These are phyloP conservation scores for Ambrosiella beaveri DNA, from an alignment of 2,329 filamentous ascomycete genomes.

Conservation along the genomic window DNA sequence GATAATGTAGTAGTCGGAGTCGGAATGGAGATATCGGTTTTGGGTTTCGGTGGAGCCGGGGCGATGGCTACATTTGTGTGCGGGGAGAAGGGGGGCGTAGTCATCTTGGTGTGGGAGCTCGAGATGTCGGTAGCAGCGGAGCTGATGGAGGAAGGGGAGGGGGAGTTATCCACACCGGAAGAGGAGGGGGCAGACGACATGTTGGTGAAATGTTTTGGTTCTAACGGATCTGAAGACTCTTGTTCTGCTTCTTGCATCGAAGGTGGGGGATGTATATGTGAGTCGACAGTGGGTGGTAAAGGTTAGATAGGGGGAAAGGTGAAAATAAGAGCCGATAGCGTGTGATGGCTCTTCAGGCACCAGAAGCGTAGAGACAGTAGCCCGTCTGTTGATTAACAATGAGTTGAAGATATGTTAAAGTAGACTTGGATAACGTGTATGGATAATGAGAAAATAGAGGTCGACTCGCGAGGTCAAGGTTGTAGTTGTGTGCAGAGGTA, in stretches of 20 bases:
- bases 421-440: neutral
- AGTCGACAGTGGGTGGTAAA: neutral
- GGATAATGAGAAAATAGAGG: neutral
- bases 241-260: constrained; percentile 1
- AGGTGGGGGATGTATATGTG: neutral
- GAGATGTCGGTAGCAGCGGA: neutral
- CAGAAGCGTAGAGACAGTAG: neutral
- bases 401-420: neutral
- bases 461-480: neutral
- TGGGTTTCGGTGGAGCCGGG: neutral
- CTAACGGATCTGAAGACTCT: constrained; percentile 1
- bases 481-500: neutral
- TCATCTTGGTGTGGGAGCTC: neutral
- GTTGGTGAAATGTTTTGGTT: neutral
- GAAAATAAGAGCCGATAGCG: neutral
- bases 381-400: neutral
- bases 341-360: neutral
- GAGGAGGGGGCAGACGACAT: neutral
- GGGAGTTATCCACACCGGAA: neutral
- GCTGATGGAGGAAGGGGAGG: neutral
- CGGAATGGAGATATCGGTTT: neutral
- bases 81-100: neutral
- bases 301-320: neutral
- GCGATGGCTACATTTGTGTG: neutral
- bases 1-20: neutral